Evolutionary conservation across 1,284 basidiomycete species (phyloP), one percentile per base, ranked within the genome.

Genomic region (Irpex sp.): DNA sequence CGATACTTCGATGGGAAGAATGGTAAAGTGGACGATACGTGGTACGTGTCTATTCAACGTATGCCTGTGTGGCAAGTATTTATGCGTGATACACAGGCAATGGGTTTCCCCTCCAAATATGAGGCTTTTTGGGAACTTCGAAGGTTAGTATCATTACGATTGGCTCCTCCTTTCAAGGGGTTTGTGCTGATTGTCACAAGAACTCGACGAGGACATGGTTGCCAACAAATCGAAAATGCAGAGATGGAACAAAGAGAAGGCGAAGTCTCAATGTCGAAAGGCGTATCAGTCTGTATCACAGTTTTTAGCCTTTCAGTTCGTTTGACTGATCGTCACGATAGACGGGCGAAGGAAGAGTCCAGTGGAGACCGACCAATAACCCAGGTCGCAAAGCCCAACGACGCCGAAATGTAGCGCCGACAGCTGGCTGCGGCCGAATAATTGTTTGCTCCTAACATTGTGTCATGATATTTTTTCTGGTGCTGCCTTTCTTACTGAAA

Each of bases 1-100:
- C 76, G 77, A 44, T 87, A 86, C 72, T 85, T 76, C 67, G 83
- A 84, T 65, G 71, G 71, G 49, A 67, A 69, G n/a, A 69, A 70
- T 8, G 49, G 49, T 6, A 44, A 44, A 52, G 17, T 52, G 11
- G 21, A 19, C 17, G 49, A 26, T 40, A 76, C 75, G 52, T 85
- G 79, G 79, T 79, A 60, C 26, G 75, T 64, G 2, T 47, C 6
- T 37, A 11, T 6, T 9, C 17, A n/a, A 8, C 49, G 11, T 47
- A 4, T 19, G 2, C 19, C n/a, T 26, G n/a, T 51, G 31, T 37
- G 36, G 15, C 40, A 44, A 44, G 15, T 57, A 15, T 38, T 62
- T 15, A 60, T 51, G 6, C n/a, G 34, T n/a, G 13, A 55, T 34
- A 21, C 36, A 4, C 47, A 65, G 65, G 66, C 7, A 55, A 6